Conservation (phyloP, 257 asterid genomes). For the Buddleja alternifolia region DNA sequence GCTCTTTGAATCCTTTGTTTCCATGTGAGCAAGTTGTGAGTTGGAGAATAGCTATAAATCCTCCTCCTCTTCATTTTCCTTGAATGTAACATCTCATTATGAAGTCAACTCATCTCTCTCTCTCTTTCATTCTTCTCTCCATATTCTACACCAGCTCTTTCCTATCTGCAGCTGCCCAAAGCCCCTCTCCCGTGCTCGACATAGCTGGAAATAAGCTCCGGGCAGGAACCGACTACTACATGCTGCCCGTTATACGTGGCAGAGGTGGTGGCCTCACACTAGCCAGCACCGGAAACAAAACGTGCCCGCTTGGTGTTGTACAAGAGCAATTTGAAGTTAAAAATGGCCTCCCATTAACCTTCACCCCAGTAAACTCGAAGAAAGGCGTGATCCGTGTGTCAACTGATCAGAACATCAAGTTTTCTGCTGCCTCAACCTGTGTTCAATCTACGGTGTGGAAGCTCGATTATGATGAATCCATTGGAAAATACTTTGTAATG, state of each 20-base stretch:
- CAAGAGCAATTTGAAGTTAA: slow-evolving; percentile 43
- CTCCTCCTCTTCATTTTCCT: not conserved
- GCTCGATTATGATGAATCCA: slow-evolving; percentile 36
- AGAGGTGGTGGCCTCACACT: slow-evolving; percentile 71
- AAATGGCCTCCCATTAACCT: slow-evolving; percentile 50
- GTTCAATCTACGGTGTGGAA: slow-evolving; percentile 51
- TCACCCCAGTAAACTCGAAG: slow-evolving; percentile 42
- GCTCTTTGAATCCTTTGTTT: not conserved
- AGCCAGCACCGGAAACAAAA: slow-evolving; percentile 28
- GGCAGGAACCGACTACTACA: slow-evolving; percentile 46
- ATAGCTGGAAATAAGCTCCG: slow-evolving; percentile 33
- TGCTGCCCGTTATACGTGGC: slow-evolving; percentile 56
- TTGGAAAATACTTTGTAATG: slow-evolving; percentile 30
- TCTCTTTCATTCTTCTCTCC: slow-evolving; percentile 29
- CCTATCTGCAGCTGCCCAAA: slow-evolving; percentile 29
- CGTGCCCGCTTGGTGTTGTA: slow-evolving; percentile 57
- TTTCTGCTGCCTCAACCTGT: slow-evolving; percentile 42
- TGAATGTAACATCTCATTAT: slow-evolving; percentile 22
- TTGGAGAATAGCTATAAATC: not conserved
- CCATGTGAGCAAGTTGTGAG: too few species aligned
- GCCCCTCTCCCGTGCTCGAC: slow-evolving; percentile 46
- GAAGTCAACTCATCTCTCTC: slow-evolving; percentile 22
- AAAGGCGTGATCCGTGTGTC: slow-evolving; percentile 43
- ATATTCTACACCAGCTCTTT: not conserved
- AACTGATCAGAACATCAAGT: slow-evolving; percentile 52